Evolutionary conservation across 2,329 filamentous ascomycete genomes (phyloP).

Genomic region (Leptodontidium sp.): DNA sequence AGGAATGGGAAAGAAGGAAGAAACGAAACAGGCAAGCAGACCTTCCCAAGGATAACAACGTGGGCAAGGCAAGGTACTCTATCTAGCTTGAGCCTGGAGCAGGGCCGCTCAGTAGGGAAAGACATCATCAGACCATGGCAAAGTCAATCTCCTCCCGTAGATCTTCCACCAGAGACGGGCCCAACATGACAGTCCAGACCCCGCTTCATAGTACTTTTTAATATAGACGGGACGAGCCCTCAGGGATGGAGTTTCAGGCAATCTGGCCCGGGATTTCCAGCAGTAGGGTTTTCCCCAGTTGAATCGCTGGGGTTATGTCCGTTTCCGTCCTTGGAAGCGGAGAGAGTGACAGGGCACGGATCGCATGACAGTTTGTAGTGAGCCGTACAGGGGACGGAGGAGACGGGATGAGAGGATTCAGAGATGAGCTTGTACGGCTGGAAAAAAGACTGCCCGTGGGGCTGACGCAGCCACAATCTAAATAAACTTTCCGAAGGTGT

Average conservation of each 20-base stretch:
- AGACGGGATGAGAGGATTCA: neutral
- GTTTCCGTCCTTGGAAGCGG: conserved; percentile 1
- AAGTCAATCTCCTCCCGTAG: conserved; percentile 3
- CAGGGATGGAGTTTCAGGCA: conserved; percentile 13
- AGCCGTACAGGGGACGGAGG: neutral
- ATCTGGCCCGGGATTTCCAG: conserved; percentile 6
- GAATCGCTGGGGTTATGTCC: neutral
- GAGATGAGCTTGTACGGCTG: neutral
- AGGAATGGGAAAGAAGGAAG: neutral
- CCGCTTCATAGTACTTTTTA: conserved; percentile 6
- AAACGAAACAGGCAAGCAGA: neutral
- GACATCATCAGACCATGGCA: neutral
- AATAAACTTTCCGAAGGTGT: neutral
- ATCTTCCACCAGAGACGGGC: conserved; percentile 15
- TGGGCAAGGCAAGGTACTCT: neutral
- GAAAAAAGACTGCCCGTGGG: neutral
- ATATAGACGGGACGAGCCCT: conserved; percentile 8
- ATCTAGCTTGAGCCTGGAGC: neutral
- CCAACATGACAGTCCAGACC: neutral
- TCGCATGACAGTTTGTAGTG: neutral
- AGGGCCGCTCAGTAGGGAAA: neutral
- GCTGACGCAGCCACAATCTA: conserved; percentile 7
- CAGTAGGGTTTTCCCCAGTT: conserved; percentile 9
- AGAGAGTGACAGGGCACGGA: neutral
- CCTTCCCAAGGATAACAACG: neutral